Conservation (phyloP, 148 eudicot species). For the Polygonum maritimum region DNA sequence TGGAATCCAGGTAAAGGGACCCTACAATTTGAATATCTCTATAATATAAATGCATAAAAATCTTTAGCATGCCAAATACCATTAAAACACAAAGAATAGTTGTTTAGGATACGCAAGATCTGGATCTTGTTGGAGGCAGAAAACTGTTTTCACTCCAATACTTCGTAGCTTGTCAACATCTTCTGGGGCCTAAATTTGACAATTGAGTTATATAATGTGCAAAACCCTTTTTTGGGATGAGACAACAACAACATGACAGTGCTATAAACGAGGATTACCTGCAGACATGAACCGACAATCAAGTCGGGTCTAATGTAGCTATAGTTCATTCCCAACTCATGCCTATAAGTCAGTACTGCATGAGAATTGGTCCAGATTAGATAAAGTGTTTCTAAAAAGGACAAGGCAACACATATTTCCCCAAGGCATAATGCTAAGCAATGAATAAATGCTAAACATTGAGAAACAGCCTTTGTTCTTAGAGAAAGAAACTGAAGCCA, state of each 20-base stretch:
- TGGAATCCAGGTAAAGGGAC: conserved; percentile 36
- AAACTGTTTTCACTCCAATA: conserved; percentile 77
- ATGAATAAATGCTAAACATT: neutral
- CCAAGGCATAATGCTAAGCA: neutral
- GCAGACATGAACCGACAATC: conserved; percentile 95
- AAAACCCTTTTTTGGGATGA: neutral
- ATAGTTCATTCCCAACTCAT: conserved; percentile 92
- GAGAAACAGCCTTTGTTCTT: neutral
- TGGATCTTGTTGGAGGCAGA: conserved; percentile 86
- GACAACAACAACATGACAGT: conserved; percentile 1
- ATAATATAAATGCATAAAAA: neutral
- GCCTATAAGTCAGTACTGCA: conserved; percentile 86
- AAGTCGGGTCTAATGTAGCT: conserved; percentile 85
- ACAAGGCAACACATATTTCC: neutral
- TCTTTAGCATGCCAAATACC: neutral
- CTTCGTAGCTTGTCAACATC: conserved; percentile 91
- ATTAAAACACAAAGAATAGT: neutral
- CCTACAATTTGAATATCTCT: neutral
- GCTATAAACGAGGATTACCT: conserved; percentile 33
- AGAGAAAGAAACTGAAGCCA: neutral
- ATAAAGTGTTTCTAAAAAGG: conserved; percentile 3
- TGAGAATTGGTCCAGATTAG: conserved; percentile 9
- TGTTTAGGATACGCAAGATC: conserved; percentile 82
- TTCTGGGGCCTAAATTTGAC: conserved; percentile 57
- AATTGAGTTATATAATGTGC: neutral